Evolutionary conservation across 2,329 filamentous ascomycete genomes (phyloP).

Genomic region (Xylariaceae sp.): DNA sequence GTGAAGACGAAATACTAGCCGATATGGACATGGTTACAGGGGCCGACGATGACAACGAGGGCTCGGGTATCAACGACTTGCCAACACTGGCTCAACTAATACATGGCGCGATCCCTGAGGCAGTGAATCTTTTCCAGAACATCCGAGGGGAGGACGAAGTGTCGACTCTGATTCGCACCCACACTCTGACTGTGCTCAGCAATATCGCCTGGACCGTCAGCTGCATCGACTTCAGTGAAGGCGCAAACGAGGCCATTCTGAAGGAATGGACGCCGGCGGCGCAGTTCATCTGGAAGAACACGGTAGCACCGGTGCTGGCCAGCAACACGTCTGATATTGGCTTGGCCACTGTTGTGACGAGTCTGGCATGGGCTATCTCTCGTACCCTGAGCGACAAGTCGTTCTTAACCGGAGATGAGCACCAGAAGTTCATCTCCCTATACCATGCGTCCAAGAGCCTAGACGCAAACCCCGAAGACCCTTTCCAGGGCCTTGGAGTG

Average conservation of each 20-base stretch:
- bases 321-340: constrained; percentile 57
- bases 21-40: constrained; percentile 63
- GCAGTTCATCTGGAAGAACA: constrained; percentile 52
- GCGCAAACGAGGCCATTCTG: constrained; percentile 48
- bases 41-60: constrained; percentile 39
- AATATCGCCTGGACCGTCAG: constrained; percentile 65
- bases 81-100: constrained; percentile 49
- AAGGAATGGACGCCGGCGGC: constrained; percentile 50
- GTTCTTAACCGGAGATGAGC: constrained; percentile 48
- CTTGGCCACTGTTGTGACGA: constrained; percentile 58
- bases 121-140: constrained; percentile 41
- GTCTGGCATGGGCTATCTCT: constrained; percentile 61
- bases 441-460: constrained; percentile 53
- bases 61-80: constrained; percentile 45
- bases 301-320: constrained; percentile 52
- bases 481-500: constrained; percentile 58
- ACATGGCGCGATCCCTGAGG: constrained; percentile 42
- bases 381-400: constrained; percentile 48
- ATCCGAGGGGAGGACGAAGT: constrained; percentile 39
- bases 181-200: constrained; percentile 57
- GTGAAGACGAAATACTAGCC: constrained; percentile 52
- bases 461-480: constrained; percentile 40
- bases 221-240: constrained; percentile 53
- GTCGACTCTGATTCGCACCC: constrained; percentile 41
- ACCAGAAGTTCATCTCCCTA: constrained; percentile 59